Evolutionary conservation across 2,329 filamentous ascomycete genomes (phyloP), one percentile per base, ranked within the genome.

Genomic region (Sporothrix pseudoabietina): DNA sequence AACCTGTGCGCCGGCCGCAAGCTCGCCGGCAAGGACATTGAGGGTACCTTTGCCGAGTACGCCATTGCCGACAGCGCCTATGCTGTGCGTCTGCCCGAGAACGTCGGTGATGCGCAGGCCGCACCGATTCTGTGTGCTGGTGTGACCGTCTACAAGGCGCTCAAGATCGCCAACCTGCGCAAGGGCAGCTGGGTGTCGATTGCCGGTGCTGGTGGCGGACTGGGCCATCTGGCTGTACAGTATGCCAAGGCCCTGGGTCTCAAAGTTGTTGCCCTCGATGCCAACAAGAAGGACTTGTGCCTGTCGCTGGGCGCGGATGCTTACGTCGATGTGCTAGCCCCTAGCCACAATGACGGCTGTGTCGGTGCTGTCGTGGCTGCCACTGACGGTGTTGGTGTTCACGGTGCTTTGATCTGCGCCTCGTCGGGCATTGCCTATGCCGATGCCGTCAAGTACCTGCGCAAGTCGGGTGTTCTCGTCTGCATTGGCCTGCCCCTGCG

Each of bases 191-290:
- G 86, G 59, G 87, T 94, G 39, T 91, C 90, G 72, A 89, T 94
- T 76, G 90, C 92, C 71, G 92, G 92, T 79, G 92, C 91, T 30
- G 92, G 92, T 75, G 92, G 92, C 80, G 91, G 91, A 74, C 85
- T 94, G 57, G 92, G 92, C 44, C 77, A 78, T 72, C 85, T 97
- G 76, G 94, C 93, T 30, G 86, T 92, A 77, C 94, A 97, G 84
- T 97, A 97, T 82, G 94, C 93, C 71, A 92, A 91, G 82, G 94
- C 94, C 57, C 97, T 98, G 94, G 94, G 94, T 74, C 84, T 97
- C 70, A 86, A 90, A 76, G 85, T 89, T 77, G 90, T 97, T 78
- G 94, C 91, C 77, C 94, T 98, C 77, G 94, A 97, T 78, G 89
- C 88, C 2, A 94, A 96, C 83, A 97, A 97, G 71, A 63, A 77